Conservation (phyloP, 371 early-diverging fungal species). For the Agmasoma carcini region DNA sequence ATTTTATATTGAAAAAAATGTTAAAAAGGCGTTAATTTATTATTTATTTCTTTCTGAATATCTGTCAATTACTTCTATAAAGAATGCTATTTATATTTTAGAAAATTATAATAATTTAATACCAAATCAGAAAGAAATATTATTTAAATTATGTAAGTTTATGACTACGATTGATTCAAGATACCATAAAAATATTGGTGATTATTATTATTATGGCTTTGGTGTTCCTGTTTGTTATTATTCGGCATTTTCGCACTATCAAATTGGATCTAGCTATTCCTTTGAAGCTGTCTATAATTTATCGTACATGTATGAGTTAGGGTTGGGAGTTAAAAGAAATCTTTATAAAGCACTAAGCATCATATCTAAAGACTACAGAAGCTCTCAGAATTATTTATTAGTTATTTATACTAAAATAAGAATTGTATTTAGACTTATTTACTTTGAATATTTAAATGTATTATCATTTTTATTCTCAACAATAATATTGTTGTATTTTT, state of each 20-base stretch:
- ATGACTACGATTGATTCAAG: slow-evolving; percentile 13
- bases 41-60: slow-evolving; percentile 43
- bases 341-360: neutral
- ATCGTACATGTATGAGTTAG: slow-evolving; percentile 49
- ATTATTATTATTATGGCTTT: slow-evolving; percentile 50
- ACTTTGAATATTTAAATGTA: too few species aligned
- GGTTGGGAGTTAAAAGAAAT: slow-evolving; percentile 31
- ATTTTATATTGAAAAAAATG: slow-evolving; percentile 23
- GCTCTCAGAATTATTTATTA: neutral
- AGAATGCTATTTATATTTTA: slow-evolving; percentile 46
- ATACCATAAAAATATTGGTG: slow-evolving; percentile 41
- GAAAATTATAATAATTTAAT: slow-evolving; percentile 31
- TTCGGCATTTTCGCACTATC: slow-evolving; percentile 49
- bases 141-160: slow-evolving; percentile 21
- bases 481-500: too few species aligned
- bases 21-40: slow-evolving; percentile 25
- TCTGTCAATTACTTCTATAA: slow-evolving; percentile 29
- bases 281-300: slow-evolving; percentile 43
- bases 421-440: neutral
- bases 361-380: neutral
- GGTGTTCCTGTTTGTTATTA: slow-evolving; percentile 38
- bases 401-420: slow-evolving; percentile 8
- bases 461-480: too few species aligned
- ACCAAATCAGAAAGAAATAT: slow-evolving; percentile 29
- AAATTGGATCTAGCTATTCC: slow-evolving; percentile 18